A percentile compares a stretch with the other conserved stretches of the same genome.
phyloP scores from a whole-genome alignment of 139 green algal genomes.

The Ettlia oleoabundans region DNA sequence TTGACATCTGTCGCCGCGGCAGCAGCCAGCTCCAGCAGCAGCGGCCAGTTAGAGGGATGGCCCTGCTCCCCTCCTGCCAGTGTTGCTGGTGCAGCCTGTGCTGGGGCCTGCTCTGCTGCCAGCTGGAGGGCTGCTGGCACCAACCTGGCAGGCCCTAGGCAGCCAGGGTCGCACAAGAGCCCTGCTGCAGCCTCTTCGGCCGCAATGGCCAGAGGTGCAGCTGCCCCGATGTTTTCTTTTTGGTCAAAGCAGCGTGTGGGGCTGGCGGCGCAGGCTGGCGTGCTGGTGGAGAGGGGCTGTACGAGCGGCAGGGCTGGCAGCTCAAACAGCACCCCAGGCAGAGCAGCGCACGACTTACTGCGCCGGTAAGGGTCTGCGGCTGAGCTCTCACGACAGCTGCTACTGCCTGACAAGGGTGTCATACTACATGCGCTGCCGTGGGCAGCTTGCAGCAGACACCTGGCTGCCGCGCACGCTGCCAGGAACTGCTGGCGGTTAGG shows the following conservation, averaged over 20 bases:
- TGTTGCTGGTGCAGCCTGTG: not conserved
- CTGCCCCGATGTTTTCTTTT: not conserved
- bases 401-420: too few relatives aligned
- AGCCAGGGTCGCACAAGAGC: not conserved
- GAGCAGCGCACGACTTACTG: not conserved
- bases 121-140: not conserved
- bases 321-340: conserved; percentile 16
- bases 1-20: not conserved
- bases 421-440: too few relatives aligned
- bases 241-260: not conserved
- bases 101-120: not conserved
- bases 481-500: not conserved
- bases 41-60: not conserved
- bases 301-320: not conserved
- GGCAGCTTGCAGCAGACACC: not conserved
- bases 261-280: not conserved
- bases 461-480: not conserved
- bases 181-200: not conserved
- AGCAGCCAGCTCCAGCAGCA: conserved; percentile 2
- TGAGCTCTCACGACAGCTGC: not conserved
- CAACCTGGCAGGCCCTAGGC: not conserved
- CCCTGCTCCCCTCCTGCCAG: not conserved
- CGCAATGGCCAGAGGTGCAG: not conserved
- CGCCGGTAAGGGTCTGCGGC: too few relatives aligned
- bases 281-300: not conserved